Evolutionary conservation across 176 grass and related monocot species (phyloP).

Genomic region (Oryza brachyantha): DNA sequence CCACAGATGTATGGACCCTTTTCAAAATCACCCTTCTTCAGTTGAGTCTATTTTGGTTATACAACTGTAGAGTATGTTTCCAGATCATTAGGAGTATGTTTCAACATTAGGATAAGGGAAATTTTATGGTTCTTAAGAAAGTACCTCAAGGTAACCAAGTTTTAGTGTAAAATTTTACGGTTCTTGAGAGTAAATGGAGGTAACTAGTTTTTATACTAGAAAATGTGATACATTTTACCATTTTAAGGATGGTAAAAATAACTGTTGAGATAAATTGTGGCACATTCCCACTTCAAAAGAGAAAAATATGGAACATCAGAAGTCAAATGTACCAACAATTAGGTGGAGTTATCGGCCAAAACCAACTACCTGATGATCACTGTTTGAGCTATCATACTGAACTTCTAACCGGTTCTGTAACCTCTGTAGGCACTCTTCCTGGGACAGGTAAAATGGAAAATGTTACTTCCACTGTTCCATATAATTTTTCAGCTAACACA

Average conservation of each 20-base stretch:
- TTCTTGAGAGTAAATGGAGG: too few species aligned
- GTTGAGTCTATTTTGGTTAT: background rate
- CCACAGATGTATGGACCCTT: background rate
- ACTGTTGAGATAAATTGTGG: too few species aligned
- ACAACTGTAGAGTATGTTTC: background rate
- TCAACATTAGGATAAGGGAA: too few species aligned
- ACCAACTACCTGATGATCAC: conserved; percentile 82
- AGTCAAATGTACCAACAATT: background rate
- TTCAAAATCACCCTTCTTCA: background rate
- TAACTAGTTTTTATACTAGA: too few species aligned
- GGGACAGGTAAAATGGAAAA: conserved; percentile 6
- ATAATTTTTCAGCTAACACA: background rate
- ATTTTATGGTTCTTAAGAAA: too few species aligned
- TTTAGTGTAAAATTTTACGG: too few species aligned
- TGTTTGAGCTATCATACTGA: conserved; percentile 69
- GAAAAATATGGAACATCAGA: conserved; percentile 6
- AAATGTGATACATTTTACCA: too few species aligned
- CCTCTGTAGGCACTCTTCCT: conserved; percentile 92
- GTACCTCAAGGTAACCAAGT: too few species aligned
- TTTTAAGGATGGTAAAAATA: too few species aligned
- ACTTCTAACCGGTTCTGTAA: conserved; percentile 84
- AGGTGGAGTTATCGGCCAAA: background rate
- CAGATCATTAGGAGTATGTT: too few species aligned
- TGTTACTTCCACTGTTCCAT: conserved; percentile 19
- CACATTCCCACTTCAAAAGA: background rate